Evolutionary conservation across 148 eudicot genomes (phyloP), one percentile per base, ranked within the genome.

Genomic region (Amaranthus cruentus): DNA sequence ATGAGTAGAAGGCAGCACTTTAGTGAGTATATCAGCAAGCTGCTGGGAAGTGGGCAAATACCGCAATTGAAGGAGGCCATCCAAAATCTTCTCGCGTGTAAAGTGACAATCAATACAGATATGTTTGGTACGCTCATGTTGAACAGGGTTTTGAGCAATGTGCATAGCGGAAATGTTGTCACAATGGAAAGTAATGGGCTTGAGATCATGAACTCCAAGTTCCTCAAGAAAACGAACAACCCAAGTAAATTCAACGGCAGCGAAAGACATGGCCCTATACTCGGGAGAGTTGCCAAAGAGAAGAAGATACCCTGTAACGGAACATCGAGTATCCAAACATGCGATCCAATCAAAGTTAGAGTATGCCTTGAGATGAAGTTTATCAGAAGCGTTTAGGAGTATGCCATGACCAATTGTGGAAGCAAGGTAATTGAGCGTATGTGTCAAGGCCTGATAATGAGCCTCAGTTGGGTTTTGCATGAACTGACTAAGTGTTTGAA

Each of bases 401-500:
- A 75, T 55, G 0, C 78, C 78, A 0, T 75, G 47, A 2, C 6
- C 42, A 15, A 9, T 5, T 2, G 38, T 75, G 0, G 8, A 12
- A 6, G 6, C 0, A 2, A 68, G 2, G 13, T 75, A 75, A 13
- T 4, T 4, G 0, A 68, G 3, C 3, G 53, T 28, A 18, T 68
- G 72, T 4, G 3, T 42, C 1, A 11, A 2, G 10, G 66, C 78
- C 4, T 55, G 2, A 1, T 47, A 6, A 15, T 75, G 78, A 12
- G 1, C 2, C 0, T 13, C 7, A 0, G n/a, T 13, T 3, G 18
- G 72, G 78, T 1, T 4, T 13, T 67, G 55, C 72, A 75, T 21
- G 6, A 75, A 75, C 52, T 75, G 72, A 48, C 78, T 75, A 2
- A 68, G 65, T 0, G 14, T 3, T 12, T 75, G 66, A 1, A 66